Conservation (phyloP, 176 grass and related monocot species). For the Cocos nucifera region DNA sequence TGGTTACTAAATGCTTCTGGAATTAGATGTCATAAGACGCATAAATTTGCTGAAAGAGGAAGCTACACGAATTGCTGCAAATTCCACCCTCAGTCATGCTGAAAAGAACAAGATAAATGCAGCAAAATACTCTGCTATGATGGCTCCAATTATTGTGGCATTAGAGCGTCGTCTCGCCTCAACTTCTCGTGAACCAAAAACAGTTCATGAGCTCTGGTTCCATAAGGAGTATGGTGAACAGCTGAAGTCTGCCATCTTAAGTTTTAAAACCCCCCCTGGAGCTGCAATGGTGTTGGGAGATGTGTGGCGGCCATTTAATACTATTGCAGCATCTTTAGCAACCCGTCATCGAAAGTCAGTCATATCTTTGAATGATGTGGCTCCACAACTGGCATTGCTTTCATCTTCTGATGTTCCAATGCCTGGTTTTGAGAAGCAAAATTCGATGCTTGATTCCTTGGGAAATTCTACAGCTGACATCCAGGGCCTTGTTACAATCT, state of each 20-base stretch:
- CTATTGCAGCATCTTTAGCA: conserved; percentile 70
- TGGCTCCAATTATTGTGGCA: conserved; percentile 91
- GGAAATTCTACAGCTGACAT: conserved; percentile 32
- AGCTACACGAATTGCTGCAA: conserved; percentile 75
- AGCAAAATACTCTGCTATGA: conserved; percentile 94
- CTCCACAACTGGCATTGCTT: conserved; percentile 63
- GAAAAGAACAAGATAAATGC: conserved; percentile 96
- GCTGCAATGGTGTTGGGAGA: conserved; percentile 60
- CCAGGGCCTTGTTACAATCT: conserved; percentile 55
- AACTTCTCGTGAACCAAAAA: conserved; percentile 88
- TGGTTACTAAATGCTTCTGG: conserved; percentile 24
- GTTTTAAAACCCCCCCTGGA: conserved; percentile 66
- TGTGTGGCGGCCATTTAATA: conserved; percentile 81
- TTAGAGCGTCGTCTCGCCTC: conserved; percentile 79
- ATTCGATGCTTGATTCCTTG: conserved; percentile 34
- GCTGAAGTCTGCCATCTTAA: conserved; percentile 62
- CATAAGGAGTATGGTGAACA: conserved; percentile 70
- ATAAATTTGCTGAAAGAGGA: conserved; percentile 96
- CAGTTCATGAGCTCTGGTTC: conserved; percentile 85
- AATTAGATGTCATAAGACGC: conserved; percentile 79
- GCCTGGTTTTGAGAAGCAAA: conserved; percentile 98
- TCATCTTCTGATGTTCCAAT: conserved; percentile 95
- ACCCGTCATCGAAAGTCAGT: conserved; percentile 78
- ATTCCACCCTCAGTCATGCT: conserved; percentile 69
- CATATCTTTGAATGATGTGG: conserved; percentile 74